These are phyloP conservation scores for Sparassis latifolia DNA, from an alignment of 1,284 basidiomycete genomes.

Conservation along the genomic window DNA sequence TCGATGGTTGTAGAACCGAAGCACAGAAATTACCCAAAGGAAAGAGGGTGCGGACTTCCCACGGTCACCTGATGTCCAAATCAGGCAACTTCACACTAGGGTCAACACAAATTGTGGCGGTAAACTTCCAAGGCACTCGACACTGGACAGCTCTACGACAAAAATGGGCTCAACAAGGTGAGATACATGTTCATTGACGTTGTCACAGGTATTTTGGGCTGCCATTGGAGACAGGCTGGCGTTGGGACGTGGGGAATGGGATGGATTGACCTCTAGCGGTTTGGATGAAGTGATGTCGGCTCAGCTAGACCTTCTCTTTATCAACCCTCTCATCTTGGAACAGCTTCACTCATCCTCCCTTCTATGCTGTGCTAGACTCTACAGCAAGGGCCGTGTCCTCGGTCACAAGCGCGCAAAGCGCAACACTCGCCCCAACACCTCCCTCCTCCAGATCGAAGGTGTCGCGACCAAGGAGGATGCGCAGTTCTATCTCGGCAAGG, in stretches of 20 bases:
- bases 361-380: constrained; percentile 56
- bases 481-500: constrained; percentile 98
- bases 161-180: constrained; percentile 76
- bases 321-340: not conserved
- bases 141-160: constrained; percentile 26
- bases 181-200: constrained; percentile 26
- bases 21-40: not conserved
- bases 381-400: constrained; percentile 95
- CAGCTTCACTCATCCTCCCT: not conserved
- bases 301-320: not conserved
- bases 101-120: constrained; percentile 8
- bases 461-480: constrained; percentile 92
- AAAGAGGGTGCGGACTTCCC: constrained; percentile 8
- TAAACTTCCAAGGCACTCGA: constrained; percentile 25
- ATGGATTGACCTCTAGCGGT: constrained; percentile 27
- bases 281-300: constrained; percentile 30
- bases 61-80: constrained; percentile 5
- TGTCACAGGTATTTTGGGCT: constrained; percentile 7
- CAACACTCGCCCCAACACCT: constrained; percentile 93
- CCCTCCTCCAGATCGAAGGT: constrained; percentile 96
- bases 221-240: constrained; percentile 11
- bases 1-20: constrained; percentile 27
- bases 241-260: constrained; percentile 19
- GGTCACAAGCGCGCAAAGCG: constrained; percentile 99
- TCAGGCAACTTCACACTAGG: constrained; percentile 6